Conservation (phyloP, 208 protist species). For the Wallacemonas sp. region DNA sequence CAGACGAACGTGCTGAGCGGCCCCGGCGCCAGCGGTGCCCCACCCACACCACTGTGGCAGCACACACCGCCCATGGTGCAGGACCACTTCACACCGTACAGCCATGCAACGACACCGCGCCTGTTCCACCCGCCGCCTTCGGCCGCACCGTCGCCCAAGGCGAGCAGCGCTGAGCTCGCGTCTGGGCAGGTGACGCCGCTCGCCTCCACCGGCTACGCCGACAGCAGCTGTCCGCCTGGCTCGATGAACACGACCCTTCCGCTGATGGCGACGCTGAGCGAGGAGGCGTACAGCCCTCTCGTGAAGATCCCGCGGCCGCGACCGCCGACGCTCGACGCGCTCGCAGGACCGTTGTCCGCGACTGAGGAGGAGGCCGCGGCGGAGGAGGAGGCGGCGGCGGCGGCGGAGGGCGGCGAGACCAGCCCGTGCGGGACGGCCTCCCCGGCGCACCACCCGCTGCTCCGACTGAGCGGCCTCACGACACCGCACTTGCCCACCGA, state of each 20-base stretch:
- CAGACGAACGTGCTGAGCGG: not conserved
- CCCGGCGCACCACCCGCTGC: not conserved
- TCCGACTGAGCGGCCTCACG: not conserved
- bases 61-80: not conserved
- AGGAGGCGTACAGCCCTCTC: not conserved
- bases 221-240: not conserved
- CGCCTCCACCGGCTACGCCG: not conserved
- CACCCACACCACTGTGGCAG: not conserved
- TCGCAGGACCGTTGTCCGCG: not conserved
- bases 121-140: not conserved
- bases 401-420: not conserved
- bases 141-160: not conserved
- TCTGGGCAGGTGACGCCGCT: not conserved
- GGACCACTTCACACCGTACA: slow-evolving; percentile 6
- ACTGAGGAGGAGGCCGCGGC: not conserved
- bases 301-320: not conserved
- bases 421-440: not conserved
- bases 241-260: not conserved
- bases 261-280: not conserved
- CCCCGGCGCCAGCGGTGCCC: not conserved
- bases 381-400: not conserved
- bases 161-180: not conserved
- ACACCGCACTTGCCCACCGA: not conserved
- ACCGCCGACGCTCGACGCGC: not conserved
- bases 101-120: not conserved